phyloP scores from a whole-genome alignment of 192 early-diverging fungal genomes.

The Paraglomus brasilianum region DNA sequence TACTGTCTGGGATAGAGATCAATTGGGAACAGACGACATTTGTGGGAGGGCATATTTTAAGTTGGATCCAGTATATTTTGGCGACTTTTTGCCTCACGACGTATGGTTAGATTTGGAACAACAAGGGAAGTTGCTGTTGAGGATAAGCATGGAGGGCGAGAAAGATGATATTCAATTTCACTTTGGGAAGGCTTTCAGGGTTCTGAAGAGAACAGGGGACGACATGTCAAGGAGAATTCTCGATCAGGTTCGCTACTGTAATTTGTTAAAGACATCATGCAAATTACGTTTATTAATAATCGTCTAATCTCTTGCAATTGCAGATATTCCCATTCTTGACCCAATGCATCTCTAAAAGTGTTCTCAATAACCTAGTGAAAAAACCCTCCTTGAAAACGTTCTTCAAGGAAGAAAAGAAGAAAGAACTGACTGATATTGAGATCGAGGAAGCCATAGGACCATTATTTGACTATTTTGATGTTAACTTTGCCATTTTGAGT shows the following conservation, averaged over 20 bases:
- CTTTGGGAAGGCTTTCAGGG: constrained; percentile 75
- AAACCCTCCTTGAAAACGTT: constrained; percentile 30
- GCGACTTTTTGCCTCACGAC: constrained; percentile 67
- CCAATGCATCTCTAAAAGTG: constrained; percentile 60
- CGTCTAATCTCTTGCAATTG: background rate
- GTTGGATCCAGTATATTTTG: constrained; percentile 52
- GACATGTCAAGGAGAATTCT: constrained; percentile 71
- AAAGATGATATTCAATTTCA: constrained; percentile 81
- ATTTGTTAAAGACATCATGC: background rate
- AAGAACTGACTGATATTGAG: constrained; percentile 39
- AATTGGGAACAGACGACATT: constrained; percentile 51
- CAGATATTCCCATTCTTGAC: constrained; percentile 65
- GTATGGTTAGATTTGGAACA: constrained; percentile 67
- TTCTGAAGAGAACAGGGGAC: constrained; percentile 62
- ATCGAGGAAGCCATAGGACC: constrained; percentile 69
- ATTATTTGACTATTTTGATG: constrained; percentile 74
- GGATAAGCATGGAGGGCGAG: constrained; percentile 77
- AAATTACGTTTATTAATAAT: background rate
- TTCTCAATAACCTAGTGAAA: constrained; percentile 51
- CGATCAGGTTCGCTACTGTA: constrained; percentile 46
- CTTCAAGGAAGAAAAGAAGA: constrained; percentile 36
- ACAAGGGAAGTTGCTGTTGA: constrained; percentile 63
- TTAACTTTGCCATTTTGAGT: constrained; percentile 64
- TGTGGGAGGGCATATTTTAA: constrained; percentile 64
- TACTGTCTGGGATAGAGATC: constrained; percentile 55